These are phyloP conservation scores for Pascua sp. DNA, from an alignment of 1,284 basidiomycete genomes.

Conservation along the genomic window DNA sequence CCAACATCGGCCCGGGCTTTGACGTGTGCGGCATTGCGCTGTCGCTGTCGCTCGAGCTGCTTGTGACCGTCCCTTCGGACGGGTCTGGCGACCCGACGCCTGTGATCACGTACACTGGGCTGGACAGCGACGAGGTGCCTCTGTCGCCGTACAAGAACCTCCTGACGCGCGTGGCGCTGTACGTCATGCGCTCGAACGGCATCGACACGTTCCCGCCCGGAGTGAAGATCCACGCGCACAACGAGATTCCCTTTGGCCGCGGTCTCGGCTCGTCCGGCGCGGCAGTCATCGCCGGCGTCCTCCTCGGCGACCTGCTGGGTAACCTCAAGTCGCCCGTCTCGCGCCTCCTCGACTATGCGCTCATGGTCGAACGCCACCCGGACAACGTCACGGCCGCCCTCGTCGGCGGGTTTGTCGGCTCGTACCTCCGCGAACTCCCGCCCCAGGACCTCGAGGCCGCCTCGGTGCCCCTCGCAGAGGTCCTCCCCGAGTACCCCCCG, in stretches of 20 bases:
- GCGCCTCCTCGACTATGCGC: conserved; percentile 87
- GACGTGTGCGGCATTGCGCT: conserved; percentile 97
- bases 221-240: conserved; percentile 71
- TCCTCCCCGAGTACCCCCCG: conserved; percentile 91
- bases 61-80: conserved; percentile 55
- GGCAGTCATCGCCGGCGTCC: conserved; percentile 92
- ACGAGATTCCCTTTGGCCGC: conserved; percentile 95
- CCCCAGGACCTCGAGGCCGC: conserved; percentile 70
- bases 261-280: conserved; percentile 97
- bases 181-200: conserved; percentile 84
- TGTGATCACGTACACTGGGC: conserved; percentile 73
- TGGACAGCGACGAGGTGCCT: conserved; percentile 86
- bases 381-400: conserved; percentile 99
- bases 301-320: conserved; percentile 82
- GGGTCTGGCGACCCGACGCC: conserved; percentile 8
- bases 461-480: conserved; percentile 89
- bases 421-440: conserved; percentile 82
- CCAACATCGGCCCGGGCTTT: conserved; percentile 98
- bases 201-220: conserved; percentile 71
- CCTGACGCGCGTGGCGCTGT: conserved; percentile 94
- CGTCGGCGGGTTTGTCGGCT: conserved; percentile 96
- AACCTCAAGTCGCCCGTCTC: conserved; percentile 64
- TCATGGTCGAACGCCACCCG: conserved; percentile 99
- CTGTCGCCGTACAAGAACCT: conserved; percentile 96
- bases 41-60: conserved; percentile 77